Evolutionary conservation across 2,329 filamentous ascomycete species (phyloP).

Genomic region (Pestalotiopsis sp.): DNA sequence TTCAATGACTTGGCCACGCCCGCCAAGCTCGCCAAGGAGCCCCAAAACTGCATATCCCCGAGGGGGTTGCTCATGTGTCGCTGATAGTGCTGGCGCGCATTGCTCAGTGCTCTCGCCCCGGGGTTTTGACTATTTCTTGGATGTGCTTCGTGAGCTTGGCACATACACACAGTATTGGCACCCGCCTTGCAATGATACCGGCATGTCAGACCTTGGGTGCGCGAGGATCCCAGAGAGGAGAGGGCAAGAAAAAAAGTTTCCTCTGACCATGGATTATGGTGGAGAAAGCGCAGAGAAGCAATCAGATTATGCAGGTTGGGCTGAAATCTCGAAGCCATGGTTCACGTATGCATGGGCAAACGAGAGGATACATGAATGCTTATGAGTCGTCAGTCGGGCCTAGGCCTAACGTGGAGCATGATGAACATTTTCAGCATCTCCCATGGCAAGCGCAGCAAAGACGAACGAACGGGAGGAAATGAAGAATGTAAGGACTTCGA

Average conservation of each 20-base stretch:
- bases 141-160: not conserved
- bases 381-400: not conserved
- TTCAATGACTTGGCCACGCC: constrained; percentile 17
- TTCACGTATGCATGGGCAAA: not conserved
- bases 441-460: not conserved
- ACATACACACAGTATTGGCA: not conserved
- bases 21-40: constrained; percentile 14
- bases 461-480: not conserved
- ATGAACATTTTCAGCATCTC: not conserved
- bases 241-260: not conserved
- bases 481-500: not conserved
- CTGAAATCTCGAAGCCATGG: not conserved
- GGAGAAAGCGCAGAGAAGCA: not conserved
- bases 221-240: too few relatives aligned
- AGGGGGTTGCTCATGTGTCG: not conserved
- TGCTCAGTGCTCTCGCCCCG: not conserved
- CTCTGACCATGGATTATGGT: not conserved
- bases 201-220: too few relatives aligned
- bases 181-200: not conserved
- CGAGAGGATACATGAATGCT: not conserved
- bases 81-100: not conserved
- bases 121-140: constrained; percentile 8
- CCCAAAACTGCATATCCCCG: constrained; percentile 6
- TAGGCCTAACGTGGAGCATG: constrained; percentile 8
- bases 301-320: not conserved